Conservation (phyloP, 139 green algal genomes). For the Yamagishiella unicocca region DNA sequence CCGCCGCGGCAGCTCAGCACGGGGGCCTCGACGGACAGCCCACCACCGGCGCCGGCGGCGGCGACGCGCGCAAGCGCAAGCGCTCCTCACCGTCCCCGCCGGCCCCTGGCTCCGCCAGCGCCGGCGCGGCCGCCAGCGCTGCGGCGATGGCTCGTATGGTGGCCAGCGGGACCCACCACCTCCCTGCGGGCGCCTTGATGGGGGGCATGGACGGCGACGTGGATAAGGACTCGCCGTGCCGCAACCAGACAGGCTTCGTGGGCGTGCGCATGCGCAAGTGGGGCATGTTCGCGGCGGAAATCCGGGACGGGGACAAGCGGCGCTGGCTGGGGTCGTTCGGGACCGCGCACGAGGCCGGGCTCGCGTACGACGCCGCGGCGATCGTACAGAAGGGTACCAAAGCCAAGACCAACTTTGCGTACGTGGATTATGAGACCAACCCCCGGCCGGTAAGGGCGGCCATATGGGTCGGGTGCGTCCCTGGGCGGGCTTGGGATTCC, state of each 20-base stretch:
- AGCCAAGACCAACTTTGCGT: slow-evolving; percentile 84
- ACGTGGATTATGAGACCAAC: slow-evolving; percentile 53
- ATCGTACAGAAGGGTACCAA: slow-evolving; percentile 78
- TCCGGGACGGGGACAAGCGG: slow-evolving; percentile 81
- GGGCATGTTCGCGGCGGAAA: slow-evolving; percentile 89
- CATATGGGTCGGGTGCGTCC: no score
- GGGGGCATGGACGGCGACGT: not conserved
- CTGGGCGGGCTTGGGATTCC: no score
- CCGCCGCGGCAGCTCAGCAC: not conserved
- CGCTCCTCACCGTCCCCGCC: not conserved
- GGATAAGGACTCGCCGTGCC: slow-evolving; percentile 40
- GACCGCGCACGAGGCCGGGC: slow-evolving; percentile 73
- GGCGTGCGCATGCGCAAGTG: slow-evolving; percentile 83
- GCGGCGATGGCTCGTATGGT: not conserved
- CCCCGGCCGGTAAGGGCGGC: slow-evolving; percentile 42
- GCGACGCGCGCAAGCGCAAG: slow-evolving; percentile 30
- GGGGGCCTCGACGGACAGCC: not conserved
- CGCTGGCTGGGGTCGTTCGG: slow-evolving; percentile 86
- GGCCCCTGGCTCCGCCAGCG: not conserved
- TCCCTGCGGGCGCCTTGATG: not conserved
- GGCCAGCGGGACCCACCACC: not conserved
- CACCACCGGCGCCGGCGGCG: not conserved
- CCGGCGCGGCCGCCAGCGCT: no score
- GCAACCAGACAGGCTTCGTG: slow-evolving; percentile 80
- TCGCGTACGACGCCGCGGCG: slow-evolving; percentile 85